phyloP scores from a whole-genome alignment of 345 rosid genomes.

The Mallotus nudiflorus region DNA sequence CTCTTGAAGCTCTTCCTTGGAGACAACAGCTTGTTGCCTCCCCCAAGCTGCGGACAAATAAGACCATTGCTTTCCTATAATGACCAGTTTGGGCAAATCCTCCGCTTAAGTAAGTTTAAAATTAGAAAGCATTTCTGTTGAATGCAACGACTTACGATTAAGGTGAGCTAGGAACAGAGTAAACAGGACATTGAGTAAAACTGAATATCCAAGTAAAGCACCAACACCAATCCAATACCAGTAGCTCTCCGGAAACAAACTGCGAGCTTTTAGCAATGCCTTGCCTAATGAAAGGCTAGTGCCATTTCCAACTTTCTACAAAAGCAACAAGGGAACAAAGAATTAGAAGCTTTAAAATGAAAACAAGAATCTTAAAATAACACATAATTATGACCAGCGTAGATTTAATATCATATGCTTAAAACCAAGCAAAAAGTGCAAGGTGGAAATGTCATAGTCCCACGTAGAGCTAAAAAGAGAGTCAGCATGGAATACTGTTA shows the following conservation, averaged over 20 bases:
- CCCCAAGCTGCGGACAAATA: conserved; percentile 61
- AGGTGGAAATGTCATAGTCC: neutral
- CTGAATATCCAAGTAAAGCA: conserved; percentile 85
- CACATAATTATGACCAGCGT: neutral
- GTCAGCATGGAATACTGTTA: too few relatives aligned
- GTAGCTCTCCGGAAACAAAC: conserved; percentile 78
- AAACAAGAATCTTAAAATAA: conserved; percentile 5
- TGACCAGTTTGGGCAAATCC: neutral
- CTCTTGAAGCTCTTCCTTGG: conserved; percentile 85
- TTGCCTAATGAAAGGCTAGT: conserved; percentile 55
- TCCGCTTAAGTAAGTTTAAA: conserved; percentile 5
- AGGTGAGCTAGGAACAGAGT: conserved; percentile 74
- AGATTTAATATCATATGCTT: neutral
- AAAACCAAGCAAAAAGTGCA: neutral
- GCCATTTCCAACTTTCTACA: conserved; percentile 57
- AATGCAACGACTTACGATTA: conserved; percentile 83
- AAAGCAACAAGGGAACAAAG: conserved; percentile 18
- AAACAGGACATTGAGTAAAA: conserved; percentile 72
- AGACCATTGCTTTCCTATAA: neutral
- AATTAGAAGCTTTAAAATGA: conserved; percentile 24
- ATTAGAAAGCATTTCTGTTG: conserved; percentile 6
- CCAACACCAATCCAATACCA: conserved; percentile 99
- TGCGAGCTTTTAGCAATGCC: conserved; percentile 62
- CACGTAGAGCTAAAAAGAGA: neutral
- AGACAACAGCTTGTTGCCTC: conserved; percentile 80